A percentile compares a stretch with the other conserved stretches of the same genome.
Conservation (phyloP, 495 filamentous ascomycete genomes). For the Penicillium angulare region DNA sequence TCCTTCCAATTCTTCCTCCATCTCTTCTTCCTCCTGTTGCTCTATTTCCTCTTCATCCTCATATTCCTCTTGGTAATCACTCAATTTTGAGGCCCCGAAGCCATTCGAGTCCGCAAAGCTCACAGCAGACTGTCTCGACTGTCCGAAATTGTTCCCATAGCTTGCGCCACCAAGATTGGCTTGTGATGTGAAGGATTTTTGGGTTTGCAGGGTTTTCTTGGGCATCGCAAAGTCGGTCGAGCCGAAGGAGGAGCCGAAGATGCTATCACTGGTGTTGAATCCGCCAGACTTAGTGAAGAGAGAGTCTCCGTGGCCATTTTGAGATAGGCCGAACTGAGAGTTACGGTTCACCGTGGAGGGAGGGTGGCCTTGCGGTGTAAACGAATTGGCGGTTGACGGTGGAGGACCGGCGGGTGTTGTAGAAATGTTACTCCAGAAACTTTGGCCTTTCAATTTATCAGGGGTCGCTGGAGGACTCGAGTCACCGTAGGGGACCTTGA, state of each 20-base stretch:
- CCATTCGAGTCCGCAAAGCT: conserved; percentile 30
- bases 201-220: conserved; percentile 29
- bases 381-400: conserved; percentile 64
- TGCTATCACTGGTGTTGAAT: conserved; percentile 42
- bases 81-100: conserved; percentile 32
- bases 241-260: conserved; percentile 43
- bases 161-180: conserved; percentile 32
- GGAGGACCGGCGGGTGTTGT: conserved; percentile 78
- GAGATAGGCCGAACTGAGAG: conserved; percentile 52
- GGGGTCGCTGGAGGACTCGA: conserved; percentile 42
- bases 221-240: conserved; percentile 35
- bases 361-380: conserved; percentile 71
- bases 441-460: conserved; percentile 40
- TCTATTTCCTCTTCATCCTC: conserved; percentile 32
- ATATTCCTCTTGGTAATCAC: conserved; percentile 35
- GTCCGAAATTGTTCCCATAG: conserved; percentile 44
- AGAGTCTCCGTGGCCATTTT: conserved; percentile 38
- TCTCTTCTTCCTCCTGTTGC: conserved; percentile 23
- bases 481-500: conserved; percentile 37
- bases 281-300: conserved; percentile 41
- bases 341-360: conserved; percentile 63
- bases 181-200: conserved; percentile 23
- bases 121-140: no score
- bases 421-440: conserved; percentile 55
- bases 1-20: no score